Percentiles rank a stretch among this genome's conserved stretches.
phyloP scores from a whole-genome alignment of 2,329 filamentous ascomycete genomes.

The Tolypocladium ophioglossoides region DNA sequence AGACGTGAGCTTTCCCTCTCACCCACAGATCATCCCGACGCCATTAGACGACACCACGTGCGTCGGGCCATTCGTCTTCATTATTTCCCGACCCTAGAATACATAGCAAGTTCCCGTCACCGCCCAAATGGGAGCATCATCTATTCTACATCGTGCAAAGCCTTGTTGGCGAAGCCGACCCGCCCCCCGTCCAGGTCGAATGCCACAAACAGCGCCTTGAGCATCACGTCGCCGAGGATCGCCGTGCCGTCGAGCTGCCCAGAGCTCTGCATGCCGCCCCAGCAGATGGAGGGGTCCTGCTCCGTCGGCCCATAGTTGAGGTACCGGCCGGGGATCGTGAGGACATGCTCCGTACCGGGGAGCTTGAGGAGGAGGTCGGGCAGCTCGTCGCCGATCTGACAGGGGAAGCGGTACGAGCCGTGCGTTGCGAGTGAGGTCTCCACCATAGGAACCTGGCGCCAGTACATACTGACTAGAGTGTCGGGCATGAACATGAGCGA shows the following conservation, averaged over 20 bases:
- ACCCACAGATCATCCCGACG: not conserved
- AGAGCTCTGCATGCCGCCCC: conserved; percentile 61
- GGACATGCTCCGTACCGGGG: conserved; percentile 35
- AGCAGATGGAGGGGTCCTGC: conserved; percentile 48
- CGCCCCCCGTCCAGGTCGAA: conserved; percentile 44
- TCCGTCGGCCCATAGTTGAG: conserved; percentile 43
- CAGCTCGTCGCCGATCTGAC: conserved; percentile 38
- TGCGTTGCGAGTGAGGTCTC: conserved; percentile 37
- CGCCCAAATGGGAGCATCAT: not conserved
- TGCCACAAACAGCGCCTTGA: conserved; percentile 67
- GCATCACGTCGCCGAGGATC: conserved; percentile 69
- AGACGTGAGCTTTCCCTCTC: not conserved
- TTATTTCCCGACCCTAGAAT: not conserved
- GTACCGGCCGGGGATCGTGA: conserved; percentile 42
- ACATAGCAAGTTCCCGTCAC: not conserved
- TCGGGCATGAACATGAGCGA: conserved; percentile 52
- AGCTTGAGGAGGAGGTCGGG: conserved; percentile 47
- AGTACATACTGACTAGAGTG: conserved; percentile 49
- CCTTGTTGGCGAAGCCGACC: conserved; percentile 35
- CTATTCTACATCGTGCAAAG: conserved; percentile 13
- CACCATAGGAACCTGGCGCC: conserved; percentile 39
- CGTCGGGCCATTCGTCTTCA: not conserved
- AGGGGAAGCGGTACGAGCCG: conserved; percentile 47
- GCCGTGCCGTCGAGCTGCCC: conserved; percentile 32
- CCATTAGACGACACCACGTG: not conserved